phyloP scores from a whole-genome alignment of 441 rosid species.

The Breynia disticha region DNA sequence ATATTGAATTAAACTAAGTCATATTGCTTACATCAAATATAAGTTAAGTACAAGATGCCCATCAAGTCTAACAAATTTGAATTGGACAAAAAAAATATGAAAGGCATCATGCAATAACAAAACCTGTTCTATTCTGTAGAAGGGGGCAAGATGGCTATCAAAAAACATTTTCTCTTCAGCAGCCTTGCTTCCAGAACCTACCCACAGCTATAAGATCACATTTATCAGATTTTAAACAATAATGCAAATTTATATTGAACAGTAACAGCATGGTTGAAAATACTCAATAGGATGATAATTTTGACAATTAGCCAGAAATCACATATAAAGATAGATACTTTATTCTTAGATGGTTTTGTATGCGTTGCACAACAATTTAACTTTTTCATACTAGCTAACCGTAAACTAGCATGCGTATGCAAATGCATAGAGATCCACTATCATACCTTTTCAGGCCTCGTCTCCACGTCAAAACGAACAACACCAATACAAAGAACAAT shows the following conservation, averaged over 20 bases:
- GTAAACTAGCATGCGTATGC: no score
- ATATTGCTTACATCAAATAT: no score
- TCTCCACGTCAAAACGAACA: constrained; percentile 87
- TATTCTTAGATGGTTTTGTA: no score
- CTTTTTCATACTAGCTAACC: no score
- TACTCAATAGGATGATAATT: no score
- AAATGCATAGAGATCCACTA: neutral
- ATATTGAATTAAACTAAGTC: no score
- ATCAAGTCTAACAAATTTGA: no score
- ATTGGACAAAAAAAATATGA: no score
- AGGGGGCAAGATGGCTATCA: constrained; percentile 86
- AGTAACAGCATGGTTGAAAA: neutral
- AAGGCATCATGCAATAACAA: neutral
- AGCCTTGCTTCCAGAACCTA: constrained; percentile 91
- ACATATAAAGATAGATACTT: no score
- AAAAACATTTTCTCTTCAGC: constrained; percentile 86
- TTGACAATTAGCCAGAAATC: no score
- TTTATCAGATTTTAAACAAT: constrained; percentile 4
- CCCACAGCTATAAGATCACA: constrained; percentile 77
- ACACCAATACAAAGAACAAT: constrained; percentile 89
- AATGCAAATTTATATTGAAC: neutral
- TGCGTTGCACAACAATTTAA: no score
- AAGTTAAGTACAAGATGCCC: no score
- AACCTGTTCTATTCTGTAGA: constrained; percentile 98
- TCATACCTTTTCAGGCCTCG: constrained; percentile 90